Conservation (phyloP, 345 rosid genomes). For the Salix dunnii region DNA sequence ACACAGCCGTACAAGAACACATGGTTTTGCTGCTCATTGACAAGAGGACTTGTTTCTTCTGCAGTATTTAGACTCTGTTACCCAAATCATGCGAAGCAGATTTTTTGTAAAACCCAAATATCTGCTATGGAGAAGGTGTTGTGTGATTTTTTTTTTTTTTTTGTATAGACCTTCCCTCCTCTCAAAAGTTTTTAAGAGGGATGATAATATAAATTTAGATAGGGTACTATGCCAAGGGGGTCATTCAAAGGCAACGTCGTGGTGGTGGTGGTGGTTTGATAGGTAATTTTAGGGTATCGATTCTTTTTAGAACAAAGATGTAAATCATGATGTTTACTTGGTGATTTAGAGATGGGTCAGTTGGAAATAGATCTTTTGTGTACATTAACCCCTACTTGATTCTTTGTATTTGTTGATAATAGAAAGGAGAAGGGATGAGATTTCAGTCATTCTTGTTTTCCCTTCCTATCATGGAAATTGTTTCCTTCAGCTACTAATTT, state of each 20-base stretch:
- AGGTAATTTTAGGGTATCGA: slow-evolving; percentile 19
- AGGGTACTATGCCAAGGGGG: slow-evolving; percentile 1
- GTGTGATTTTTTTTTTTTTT: slow-evolving; percentile 12
- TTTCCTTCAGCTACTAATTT: not conserved
- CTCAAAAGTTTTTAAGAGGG: not conserved
- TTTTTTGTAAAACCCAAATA: slow-evolving; percentile 1
- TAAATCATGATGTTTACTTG: slow-evolving; percentile 28
- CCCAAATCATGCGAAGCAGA: slow-evolving; percentile 10
- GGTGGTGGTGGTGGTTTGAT: slow-evolving; percentile 21
- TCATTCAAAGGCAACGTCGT: not conserved
- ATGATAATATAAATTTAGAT: slow-evolving; percentile 1
- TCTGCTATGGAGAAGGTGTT: slow-evolving; percentile 9
- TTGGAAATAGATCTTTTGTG: slow-evolving; percentile 22
- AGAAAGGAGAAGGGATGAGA: slow-evolving; percentile 22
- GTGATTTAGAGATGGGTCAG: slow-evolving; percentile 16
- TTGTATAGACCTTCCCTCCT: slow-evolving; percentile 11
- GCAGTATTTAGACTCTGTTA: slow-evolving; percentile 10
- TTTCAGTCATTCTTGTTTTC: not conserved
- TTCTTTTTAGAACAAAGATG: slow-evolving; percentile 41
- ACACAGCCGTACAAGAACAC: not conserved
- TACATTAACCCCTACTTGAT: slow-evolving; percentile 34
- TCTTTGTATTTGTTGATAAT: slow-evolving; percentile 43
- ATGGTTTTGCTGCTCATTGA: slow-evolving; percentile 1
- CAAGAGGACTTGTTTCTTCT: slow-evolving; percentile 13
- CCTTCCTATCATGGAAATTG: not conserved